These are phyloP conservation scores for Choricystis sp. DNA, from an alignment of 139 green algal genomes.

Conservation along the genomic window DNA sequence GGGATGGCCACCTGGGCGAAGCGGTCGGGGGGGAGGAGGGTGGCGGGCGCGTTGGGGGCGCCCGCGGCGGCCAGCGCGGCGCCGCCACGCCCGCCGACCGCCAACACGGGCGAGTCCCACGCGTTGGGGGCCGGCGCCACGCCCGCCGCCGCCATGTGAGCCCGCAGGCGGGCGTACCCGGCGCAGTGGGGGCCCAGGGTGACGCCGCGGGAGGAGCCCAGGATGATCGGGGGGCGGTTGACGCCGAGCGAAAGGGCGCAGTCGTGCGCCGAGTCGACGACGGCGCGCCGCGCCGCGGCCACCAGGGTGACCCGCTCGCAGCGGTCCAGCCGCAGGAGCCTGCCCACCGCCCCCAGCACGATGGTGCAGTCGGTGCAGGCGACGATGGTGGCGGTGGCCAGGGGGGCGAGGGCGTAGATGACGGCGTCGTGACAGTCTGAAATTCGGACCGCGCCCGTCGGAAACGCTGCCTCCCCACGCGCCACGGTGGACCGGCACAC, in stretches of 20 bases:
- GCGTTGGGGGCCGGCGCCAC: slow-evolving; percentile 34
- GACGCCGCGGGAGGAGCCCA: slow-evolving; percentile 64
- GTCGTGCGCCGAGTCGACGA: slow-evolving; percentile 60
- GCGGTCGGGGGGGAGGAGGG: slow-evolving; percentile 54
- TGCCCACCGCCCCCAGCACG: slow-evolving; percentile 46
- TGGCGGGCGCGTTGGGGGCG: slow-evolving; percentile 9
- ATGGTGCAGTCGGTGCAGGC: slow-evolving; percentile 71
- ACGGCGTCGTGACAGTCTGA: slow-evolving; percentile 69
- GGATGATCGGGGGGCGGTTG: slow-evolving; percentile 44
- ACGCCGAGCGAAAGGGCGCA: slow-evolving; percentile 63
- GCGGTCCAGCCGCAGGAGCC: slow-evolving; percentile 51
- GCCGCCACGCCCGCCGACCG: background rate
- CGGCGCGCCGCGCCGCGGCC: slow-evolving; percentile 25
- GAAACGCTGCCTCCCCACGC: slow-evolving; percentile 53
- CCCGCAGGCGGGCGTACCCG: slow-evolving; percentile 44
- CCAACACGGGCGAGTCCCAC: slow-evolving; percentile 39
- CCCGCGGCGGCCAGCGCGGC: background rate
- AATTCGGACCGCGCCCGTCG: slow-evolving; percentile 28
- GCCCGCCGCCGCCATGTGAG: slow-evolving; percentile 39
- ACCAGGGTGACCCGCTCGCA: slow-evolving; percentile 59
- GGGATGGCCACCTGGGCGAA: slow-evolving; percentile 73
- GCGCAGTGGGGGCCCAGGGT: slow-evolving; percentile 70
- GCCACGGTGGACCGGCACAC: slow-evolving; percentile 58
- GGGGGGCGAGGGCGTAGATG: slow-evolving; percentile 66
- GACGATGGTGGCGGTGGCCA: slow-evolving; percentile 48